A percentile compares a stretch with the other conserved stretches of the same genome.
These are phyloP conservation scores for Leccinum huronense DNA, from an alignment of 1,284 basidiomycete species.

Conservation along the genomic window DNA sequence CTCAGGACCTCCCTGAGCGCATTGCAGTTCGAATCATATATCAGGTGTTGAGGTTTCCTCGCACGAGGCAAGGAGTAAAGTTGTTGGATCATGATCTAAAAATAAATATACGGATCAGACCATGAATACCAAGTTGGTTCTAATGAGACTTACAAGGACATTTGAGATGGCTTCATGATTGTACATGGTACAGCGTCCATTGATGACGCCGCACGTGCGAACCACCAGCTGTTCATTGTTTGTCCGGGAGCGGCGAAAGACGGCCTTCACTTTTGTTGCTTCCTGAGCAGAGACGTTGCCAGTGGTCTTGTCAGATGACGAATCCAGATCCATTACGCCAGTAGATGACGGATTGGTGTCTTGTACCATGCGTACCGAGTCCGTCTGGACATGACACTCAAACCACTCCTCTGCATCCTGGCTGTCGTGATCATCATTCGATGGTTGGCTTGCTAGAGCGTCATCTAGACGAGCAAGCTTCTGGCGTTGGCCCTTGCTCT, in stretches of 20 bases:
- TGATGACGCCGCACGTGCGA: background rate
- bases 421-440: background rate
- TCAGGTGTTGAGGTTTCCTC: background rate
- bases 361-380: background rate
- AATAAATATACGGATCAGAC: background rate
- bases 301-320: background rate
- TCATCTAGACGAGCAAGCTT: background rate
- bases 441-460: background rate
- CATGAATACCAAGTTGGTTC: background rate
- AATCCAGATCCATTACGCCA: background rate
- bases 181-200: background rate
- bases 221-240: background rate
- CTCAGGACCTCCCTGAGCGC: background rate
- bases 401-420: background rate
- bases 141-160: background rate
- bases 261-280: background rate
- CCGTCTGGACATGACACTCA: background rate
- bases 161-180: background rate
- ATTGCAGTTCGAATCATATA: slow-evolving; percentile 5
- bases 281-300: background rate
- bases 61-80: background rate
- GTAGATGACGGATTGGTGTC: background rate
- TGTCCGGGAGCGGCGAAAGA: background rate
- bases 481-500: background rate
- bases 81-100: background rate